phyloP scores from a whole-genome alignment of 2,329 filamentous ascomycete species.

The Aspergillus luchuensis region DNA sequence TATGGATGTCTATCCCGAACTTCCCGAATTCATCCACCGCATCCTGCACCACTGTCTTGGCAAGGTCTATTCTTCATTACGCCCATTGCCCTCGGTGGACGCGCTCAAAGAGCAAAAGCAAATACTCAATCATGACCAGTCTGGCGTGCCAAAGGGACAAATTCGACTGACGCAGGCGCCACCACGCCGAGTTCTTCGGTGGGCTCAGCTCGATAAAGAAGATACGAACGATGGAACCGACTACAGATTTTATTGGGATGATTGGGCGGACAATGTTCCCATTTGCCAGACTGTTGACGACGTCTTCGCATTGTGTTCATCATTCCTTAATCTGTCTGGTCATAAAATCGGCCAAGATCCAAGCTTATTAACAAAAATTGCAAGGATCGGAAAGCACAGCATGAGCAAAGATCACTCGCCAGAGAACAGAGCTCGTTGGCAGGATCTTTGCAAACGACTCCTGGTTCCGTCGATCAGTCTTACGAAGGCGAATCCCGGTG shows the following conservation, averaged over 20 bases:
- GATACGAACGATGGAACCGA: constrained; percentile 73
- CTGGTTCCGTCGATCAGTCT: constrained; percentile 88
- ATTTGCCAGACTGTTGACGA: constrained; percentile 89
- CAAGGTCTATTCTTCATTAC: constrained; percentile 65
- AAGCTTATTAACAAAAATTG: constrained; percentile 74
- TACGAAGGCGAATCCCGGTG: constrained; percentile 78
- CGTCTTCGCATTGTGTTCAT: constrained; percentile 81
- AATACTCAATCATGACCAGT: constrained; percentile 63
- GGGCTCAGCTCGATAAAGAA: constrained; percentile 78
- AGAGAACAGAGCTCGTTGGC: constrained; percentile 75
- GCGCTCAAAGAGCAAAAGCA: constrained; percentile 53
- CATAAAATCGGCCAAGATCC: constrained; percentile 87
- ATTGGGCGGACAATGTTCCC: constrained; percentile 92
- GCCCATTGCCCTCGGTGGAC: constrained; percentile 48
- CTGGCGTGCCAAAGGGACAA: constrained; percentile 67
- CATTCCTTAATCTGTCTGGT: constrained; percentile 81
- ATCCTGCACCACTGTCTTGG: constrained; percentile 80
- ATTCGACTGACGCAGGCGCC: constrained; percentile 63
- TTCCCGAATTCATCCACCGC: constrained; percentile 79
- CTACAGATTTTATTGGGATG: constrained; percentile 96
- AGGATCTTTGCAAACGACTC: constrained; percentile 77
- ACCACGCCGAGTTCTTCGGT: constrained; percentile 71
- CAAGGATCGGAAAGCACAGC: constrained; percentile 80
- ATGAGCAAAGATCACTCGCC: constrained; percentile 69
- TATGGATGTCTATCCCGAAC: constrained; percentile 77